Evolutionary conservation across 2,329 filamentous ascomycete species (phyloP).

Genomic region (Ophiosphaerella narmari): DNA sequence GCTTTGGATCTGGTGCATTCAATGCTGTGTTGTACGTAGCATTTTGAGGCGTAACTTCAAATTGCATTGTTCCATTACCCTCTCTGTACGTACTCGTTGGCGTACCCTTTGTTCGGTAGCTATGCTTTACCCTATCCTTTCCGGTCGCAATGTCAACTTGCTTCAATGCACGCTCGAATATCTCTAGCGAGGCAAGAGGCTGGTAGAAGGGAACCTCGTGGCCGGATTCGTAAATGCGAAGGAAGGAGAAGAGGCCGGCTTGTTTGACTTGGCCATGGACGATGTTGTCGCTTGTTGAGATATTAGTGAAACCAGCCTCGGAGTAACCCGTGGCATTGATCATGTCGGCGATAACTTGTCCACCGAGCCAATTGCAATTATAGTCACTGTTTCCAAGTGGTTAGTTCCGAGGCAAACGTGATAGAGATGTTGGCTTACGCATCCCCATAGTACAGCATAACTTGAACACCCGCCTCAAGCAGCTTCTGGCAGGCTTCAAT

Average conservation of each 20-base stretch:
- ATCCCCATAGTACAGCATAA: conserved; percentile 54
- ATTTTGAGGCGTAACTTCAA: conserved; percentile 47
- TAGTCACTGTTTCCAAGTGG: conserved; percentile 40
- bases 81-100: conserved; percentile 47
- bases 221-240: conserved; percentile 56
- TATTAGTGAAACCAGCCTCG: conserved; percentile 54
- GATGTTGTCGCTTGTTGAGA: conserved; percentile 51
- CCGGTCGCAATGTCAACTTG: conserved; percentile 60
- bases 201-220: conserved; percentile 62
- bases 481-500: conserved; percentile 49
- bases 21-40: conserved; percentile 56
- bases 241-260: conserved; percentile 56
- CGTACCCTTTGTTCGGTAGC: conserved; percentile 43
- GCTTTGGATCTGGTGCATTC: conserved; percentile 48
- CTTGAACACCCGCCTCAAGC: conserved; percentile 47
- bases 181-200: conserved; percentile 54
- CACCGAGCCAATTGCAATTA: conserved; percentile 55
- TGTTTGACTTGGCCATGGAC: conserved; percentile 61
- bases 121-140: conserved; percentile 20
- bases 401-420: no score
- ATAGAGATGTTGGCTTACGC: conserved; percentile 32
- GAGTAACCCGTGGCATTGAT: conserved; percentile 50
- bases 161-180: conserved; percentile 56
- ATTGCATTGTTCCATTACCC: conserved; percentile 54
- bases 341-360: conserved; percentile 47